phyloP scores from a whole-genome alignment of 306 rosid genomes.

The Pyrus betulifolia region DNA sequence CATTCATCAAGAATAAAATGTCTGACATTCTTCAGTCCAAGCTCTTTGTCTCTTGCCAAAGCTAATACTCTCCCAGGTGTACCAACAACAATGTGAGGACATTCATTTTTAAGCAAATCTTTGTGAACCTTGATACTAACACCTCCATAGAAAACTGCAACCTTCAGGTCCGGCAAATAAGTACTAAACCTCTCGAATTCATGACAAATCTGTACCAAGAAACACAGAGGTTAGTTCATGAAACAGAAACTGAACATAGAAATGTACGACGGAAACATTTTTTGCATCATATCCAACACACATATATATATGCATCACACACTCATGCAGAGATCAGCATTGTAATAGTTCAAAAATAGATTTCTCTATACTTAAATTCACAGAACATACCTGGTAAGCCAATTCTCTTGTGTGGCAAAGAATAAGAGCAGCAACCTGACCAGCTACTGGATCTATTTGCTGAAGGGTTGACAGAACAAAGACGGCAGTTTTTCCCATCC shows the following conservation, averaged over 20 bases:
- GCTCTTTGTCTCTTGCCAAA: conserved; percentile 60
- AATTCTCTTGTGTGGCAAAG: conserved; percentile 72
- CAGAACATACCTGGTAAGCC: conserved; percentile 52
- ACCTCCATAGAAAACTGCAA: conserved; percentile 66
- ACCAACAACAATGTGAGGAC: conserved; percentile 77
- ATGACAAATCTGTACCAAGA: conserved; percentile 49
- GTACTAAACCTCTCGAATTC: conserved; percentile 74
- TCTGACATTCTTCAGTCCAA: conserved; percentile 67
- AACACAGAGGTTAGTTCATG: neutral
- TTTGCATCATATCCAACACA: neutral
- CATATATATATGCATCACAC: neutral
- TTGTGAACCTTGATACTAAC: conserved; percentile 58
- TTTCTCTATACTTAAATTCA: neutral
- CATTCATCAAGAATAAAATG: conserved; percentile 79
- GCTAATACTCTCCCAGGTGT: conserved; percentile 77
- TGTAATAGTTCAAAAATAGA: neutral
- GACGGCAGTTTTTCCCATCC: conserved; percentile 75
- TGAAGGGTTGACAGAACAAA: conserved; percentile 63
- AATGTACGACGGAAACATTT: neutral
- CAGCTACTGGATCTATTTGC: conserved; percentile 67
- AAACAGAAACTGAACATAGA: neutral
- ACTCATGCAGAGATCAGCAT: neutral
- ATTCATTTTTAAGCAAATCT: conserved; percentile 63
- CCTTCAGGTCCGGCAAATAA: conserved; percentile 50
- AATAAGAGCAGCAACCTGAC: conserved; percentile 68